Conservation (phyloP, 2,329 filamentous ascomycete genomes). For the Calonectria multiphialidica region DNA sequence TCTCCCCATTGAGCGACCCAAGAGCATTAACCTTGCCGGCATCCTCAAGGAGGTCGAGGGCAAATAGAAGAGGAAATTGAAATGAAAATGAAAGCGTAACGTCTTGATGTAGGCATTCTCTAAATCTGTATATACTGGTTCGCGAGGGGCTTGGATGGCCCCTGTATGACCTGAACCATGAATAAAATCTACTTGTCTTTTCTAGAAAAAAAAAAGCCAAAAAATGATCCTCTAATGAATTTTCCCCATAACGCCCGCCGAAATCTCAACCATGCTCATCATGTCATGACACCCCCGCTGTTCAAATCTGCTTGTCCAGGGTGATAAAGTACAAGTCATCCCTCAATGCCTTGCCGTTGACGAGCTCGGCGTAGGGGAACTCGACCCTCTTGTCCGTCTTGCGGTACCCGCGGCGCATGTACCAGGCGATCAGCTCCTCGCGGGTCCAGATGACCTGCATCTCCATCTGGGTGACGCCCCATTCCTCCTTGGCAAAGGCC, state of each 20-base stretch:
- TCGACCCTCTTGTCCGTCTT: conserved; percentile 53
- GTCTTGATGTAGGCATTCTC: conserved; percentile 21
- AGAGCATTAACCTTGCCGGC: conserved; percentile 95
- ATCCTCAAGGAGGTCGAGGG: conserved; percentile 76
- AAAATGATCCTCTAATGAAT: not conserved
- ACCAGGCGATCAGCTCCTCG: conserved; percentile 60
- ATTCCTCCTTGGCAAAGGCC: conserved; percentile 47
- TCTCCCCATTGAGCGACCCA: conserved; percentile 95
- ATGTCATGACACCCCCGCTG: not conserved
- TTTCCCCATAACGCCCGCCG: not conserved
- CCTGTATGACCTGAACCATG: conserved; percentile 27
- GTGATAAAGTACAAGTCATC: conserved; percentile 59
- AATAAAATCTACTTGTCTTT: conserved; percentile 19
- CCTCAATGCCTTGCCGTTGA: conserved; percentile 50
- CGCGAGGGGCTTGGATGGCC: conserved; percentile 29
- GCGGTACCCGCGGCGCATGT: conserved; percentile 56
- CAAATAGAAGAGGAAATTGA: conserved; percentile 45
- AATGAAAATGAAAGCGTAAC: conserved; percentile 22
- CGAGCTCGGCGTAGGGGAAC: conserved; percentile 57
- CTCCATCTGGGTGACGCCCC: conserved; percentile 52
- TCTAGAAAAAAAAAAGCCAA: not conserved
- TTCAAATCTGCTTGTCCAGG: conserved; percentile 53
- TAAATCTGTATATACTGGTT: conserved; percentile 40
- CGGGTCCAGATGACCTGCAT: conserved; percentile 59
- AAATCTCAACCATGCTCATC: not conserved